Conservation (phyloP, 495 filamentous ascomycete genomes). For the Penicillium salamii region DNA sequence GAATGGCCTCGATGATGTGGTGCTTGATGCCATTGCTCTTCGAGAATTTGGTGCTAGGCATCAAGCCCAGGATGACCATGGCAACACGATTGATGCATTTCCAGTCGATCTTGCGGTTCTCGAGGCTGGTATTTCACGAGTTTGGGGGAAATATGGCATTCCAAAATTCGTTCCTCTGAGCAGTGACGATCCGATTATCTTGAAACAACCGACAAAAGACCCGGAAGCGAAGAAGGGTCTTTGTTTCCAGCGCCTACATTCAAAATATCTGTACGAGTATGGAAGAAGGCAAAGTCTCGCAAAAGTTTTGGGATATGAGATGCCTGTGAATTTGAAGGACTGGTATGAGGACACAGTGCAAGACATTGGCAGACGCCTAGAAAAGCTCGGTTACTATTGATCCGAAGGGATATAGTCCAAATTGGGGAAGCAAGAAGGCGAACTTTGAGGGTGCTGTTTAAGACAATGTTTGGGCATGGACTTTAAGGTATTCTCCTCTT, state of each 20-base stretch:
- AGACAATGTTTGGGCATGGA: too few relatives aligned
- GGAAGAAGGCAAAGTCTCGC: not conserved
- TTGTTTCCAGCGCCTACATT: not conserved
- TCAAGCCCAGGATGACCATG: not conserved
- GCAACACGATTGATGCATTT: not conserved
- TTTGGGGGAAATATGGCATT: not conserved
- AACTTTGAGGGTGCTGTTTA: too few relatives aligned
- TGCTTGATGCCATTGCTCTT: not conserved
- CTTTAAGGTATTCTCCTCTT: too few relatives aligned
- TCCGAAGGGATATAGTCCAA: too few relatives aligned
- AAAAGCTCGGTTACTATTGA: conserved; percentile 1
- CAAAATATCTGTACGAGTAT: not conserved
- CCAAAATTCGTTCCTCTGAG: not conserved
- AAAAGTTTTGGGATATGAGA: not conserved
- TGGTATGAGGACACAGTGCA: not conserved
- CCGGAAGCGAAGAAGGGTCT: not conserved
- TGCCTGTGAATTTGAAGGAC: not conserved
- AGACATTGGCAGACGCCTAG: not conserved
- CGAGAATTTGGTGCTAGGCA: not conserved
- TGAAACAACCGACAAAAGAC: not conserved
- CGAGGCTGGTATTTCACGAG: not conserved
- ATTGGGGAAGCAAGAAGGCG: too few relatives aligned
- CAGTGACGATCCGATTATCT: not conserved
- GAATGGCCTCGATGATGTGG: not conserved
- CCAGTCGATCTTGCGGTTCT: not conserved